A percentile compares a stretch with the other conserved stretches of the same genome.
These are phyloP conservation scores for Arthrocladium fulminans DNA, from an alignment of 2,329 filamentous ascomycete genomes.

Conservation along the genomic window DNA sequence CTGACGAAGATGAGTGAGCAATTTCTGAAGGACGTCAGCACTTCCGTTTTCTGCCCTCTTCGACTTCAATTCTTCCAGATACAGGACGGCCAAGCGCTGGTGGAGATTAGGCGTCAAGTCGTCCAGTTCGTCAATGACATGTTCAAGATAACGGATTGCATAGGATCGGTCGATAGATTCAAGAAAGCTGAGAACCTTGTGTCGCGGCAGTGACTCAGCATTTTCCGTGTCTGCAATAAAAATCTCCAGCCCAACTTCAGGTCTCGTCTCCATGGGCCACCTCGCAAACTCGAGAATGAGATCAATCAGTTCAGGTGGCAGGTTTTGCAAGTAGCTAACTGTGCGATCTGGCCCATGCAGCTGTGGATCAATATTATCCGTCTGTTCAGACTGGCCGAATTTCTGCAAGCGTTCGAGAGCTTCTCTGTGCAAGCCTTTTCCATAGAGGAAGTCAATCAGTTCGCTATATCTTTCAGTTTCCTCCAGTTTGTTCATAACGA, in stretches of 20 bases:
- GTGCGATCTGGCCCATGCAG: constrained; percentile 77
- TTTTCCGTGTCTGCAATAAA: constrained; percentile 93
- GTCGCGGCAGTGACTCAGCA: constrained; percentile 75
- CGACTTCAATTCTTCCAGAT: constrained; percentile 47
- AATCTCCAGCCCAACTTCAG: constrained; percentile 76
- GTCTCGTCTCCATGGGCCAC: constrained; percentile 70
- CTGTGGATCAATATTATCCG: constrained; percentile 35
- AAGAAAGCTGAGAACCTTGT: constrained; percentile 66
- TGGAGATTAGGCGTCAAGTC: constrained; percentile 82
- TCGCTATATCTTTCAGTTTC: constrained; percentile 85
- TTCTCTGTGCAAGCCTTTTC: constrained; percentile 83
- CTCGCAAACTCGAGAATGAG: constrained; percentile 83
- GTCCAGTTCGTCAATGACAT: constrained; percentile 78
- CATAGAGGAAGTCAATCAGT: constrained; percentile 93
- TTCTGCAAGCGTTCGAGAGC: constrained; percentile 72
- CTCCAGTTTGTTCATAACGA: constrained; percentile 86
- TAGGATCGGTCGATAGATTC: constrained; percentile 59
- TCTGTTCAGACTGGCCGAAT: constrained; percentile 57
- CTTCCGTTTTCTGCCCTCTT: constrained; percentile 25
- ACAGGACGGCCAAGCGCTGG: constrained; percentile 68
- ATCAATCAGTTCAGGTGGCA: constrained; percentile 80
- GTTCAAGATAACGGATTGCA: constrained; percentile 76
- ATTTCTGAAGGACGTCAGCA: constrained; percentile 51
- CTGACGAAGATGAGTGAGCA: constrained; percentile 65
- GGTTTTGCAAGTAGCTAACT: constrained; percentile 77